These are phyloP conservation scores for Arthroderma sp. DNA, from an alignment of 2,329 filamentous ascomycete genomes.

Conservation along the genomic window DNA sequence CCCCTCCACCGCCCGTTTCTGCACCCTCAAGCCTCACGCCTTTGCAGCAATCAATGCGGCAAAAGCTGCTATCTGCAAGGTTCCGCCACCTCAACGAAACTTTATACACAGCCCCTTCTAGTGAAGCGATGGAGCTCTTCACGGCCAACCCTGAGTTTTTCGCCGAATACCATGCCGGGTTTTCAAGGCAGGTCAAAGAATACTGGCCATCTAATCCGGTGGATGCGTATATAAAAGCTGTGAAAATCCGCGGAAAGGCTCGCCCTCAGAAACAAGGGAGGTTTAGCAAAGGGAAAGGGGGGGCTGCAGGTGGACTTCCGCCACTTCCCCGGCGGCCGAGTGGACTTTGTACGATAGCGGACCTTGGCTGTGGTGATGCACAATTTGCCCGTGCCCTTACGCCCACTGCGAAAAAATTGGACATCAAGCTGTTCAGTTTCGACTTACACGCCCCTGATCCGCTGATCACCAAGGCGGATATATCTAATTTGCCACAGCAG, in stretches of 20 bases:
- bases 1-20: slow-evolving; percentile 24
- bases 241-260: slow-evolving; percentile 54
- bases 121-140: slow-evolving; percentile 72
- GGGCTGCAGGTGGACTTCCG: slow-evolving; percentile 12
- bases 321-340: slow-evolving; percentile 57
- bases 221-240: slow-evolving; percentile 64
- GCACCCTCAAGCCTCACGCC: slow-evolving; percentile 61
- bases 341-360: slow-evolving; percentile 65
- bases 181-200: slow-evolving; percentile 80
- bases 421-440: slow-evolving; percentile 66
- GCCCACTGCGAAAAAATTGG: slow-evolving; percentile 49
- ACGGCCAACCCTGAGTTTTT: slow-evolving; percentile 81
- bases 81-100: slow-evolving; percentile 97
- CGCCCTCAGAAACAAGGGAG: slow-evolving; percentile 19
- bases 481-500: slow-evolving; percentile 64
- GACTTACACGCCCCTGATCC: slow-evolving; percentile 68
- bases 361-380: slow-evolving; percentile 88
- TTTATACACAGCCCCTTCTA: slow-evolving; percentile 82
- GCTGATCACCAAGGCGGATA: slow-evolving; percentile 77
- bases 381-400: slow-evolving; percentile 57
- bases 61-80: slow-evolving; percentile 85
- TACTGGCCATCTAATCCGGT: slow-evolving; percentile 95
- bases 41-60: slow-evolving; percentile 83
- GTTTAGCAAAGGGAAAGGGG: slow-evolving; percentile 26
- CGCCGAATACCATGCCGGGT: slow-evolving; percentile 88